A percentile compares a stretch with the other conserved stretches of the same genome.
phyloP scores from a whole-genome alignment of 768 basidiomycete genomes.

The Lactarius pseudohatsudake region DNA sequence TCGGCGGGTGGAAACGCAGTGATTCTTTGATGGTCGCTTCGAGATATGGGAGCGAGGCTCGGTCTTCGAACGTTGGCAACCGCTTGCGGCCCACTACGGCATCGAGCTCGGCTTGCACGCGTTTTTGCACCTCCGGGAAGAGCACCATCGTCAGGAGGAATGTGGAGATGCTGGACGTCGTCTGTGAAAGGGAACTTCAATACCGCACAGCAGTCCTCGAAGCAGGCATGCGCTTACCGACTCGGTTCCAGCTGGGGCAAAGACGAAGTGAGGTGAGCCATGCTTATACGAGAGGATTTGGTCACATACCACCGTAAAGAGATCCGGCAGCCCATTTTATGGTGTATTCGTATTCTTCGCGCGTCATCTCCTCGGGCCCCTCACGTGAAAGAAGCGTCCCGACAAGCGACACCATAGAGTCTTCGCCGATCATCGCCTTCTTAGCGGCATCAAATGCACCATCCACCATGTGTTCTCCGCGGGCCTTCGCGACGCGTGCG shows the following conservation, averaged over 20 bases:
- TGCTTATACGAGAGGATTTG: not conserved
- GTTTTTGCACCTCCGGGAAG: constrained; percentile 26
- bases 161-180: constrained; percentile 23
- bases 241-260: constrained; percentile 20
- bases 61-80: constrained; percentile 26
- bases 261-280: not conserved
- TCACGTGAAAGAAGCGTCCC: constrained; percentile 23
- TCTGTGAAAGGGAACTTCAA: constrained; percentile 6
- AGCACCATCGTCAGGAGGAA: constrained; percentile 29
- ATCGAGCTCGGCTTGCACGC: constrained; percentile 26
- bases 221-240: constrained; percentile 18
- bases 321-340: constrained; percentile 30
- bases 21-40: constrained; percentile 29
- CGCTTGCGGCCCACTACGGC: constrained; percentile 26
- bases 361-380: constrained; percentile 26
- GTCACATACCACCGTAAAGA: constrained; percentile 26
- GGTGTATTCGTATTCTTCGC: constrained; percentile 28
- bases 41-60: constrained; percentile 25
- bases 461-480: constrained; percentile 27
- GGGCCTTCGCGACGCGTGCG: constrained; percentile 25
- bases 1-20: constrained; percentile 28
- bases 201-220: not conserved
- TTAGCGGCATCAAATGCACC: constrained; percentile 25
- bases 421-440: constrained; percentile 23
- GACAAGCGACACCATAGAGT: constrained; percentile 26